Percentiles rank a stretch among this genome's conserved stretches.
phyloP scores from a whole-genome alignment of 768 basidiomycete species.

The Lactarius sp. region DNA sequence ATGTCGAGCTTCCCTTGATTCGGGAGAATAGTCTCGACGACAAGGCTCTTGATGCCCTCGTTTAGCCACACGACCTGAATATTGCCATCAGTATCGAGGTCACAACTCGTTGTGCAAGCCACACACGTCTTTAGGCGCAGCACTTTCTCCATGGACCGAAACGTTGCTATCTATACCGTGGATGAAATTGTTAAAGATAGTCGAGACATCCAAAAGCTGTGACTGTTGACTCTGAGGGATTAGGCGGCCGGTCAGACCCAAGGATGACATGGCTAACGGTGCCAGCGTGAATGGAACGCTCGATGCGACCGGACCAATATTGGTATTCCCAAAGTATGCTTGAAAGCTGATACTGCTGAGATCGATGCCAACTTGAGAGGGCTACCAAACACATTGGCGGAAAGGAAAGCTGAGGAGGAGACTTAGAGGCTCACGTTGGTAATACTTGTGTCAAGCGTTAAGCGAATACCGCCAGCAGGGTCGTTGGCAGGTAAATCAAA shows the following conservation, averaged over 20 bases:
- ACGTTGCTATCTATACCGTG: conserved; percentile 60
- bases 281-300: conserved; percentile 47
- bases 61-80: conserved; percentile 66
- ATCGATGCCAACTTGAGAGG: conserved; percentile 69
- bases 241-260: conserved; percentile 58
- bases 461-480: conserved; percentile 63
- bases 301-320: conserved; percentile 56
- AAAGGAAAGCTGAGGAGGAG: background rate
- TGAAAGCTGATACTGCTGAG: conserved; percentile 59
- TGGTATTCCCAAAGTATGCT: conserved; percentile 46
- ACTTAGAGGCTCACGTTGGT: conserved; percentile 45
- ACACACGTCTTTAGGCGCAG: conserved; percentile 52
- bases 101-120: background rate
- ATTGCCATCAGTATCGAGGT: conserved; percentile 9
- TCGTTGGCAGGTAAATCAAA: conserved; percentile 71
- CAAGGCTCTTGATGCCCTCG: conserved; percentile 59
- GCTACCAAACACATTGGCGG: conserved; percentile 37
- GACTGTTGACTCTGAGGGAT: conserved; percentile 51
- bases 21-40: conserved; percentile 54
- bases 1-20: conserved; percentile 56
- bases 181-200: conserved; percentile 67
- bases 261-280: conserved; percentile 46
- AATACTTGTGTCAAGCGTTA: conserved; percentile 56
- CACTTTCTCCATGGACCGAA: conserved; percentile 52
- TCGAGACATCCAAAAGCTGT: conserved; percentile 55